Conservation (phyloP, 2,329 filamentous ascomycete species). For the Fusarium sp. region DNA sequence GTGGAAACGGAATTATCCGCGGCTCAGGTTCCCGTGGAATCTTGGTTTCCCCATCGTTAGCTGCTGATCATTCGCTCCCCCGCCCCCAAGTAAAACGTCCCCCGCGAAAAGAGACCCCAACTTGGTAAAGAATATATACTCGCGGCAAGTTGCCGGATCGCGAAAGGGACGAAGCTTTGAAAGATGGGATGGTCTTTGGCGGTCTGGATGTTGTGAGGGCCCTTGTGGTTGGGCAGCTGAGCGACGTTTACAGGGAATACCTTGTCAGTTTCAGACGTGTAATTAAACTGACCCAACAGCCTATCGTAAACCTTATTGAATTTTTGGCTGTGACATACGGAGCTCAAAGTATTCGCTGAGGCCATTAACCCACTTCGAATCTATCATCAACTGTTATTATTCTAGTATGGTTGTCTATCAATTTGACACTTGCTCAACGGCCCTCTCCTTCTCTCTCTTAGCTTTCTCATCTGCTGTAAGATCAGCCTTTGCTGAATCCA, state of each 20-base stretch:
- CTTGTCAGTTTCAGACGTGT: constrained; percentile 1
- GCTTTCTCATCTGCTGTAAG: constrained; percentile 68
- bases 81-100: constrained; percentile 27
- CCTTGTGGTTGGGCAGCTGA: neutral
- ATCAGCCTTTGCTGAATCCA: constrained; percentile 66
- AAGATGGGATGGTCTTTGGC: neutral
- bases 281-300: neutral
- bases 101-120: constrained; percentile 32
- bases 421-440: rapidly evolving
- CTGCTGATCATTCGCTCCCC: constrained; percentile 31
- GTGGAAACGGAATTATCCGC: constrained; percentile 22
- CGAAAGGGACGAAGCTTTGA: neutral
- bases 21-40: constrained; percentile 37
- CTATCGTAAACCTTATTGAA: neutral
- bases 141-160: constrained; percentile 18
- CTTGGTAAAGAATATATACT: neutral
- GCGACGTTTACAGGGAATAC: neutral
- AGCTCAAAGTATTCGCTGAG: neutral
- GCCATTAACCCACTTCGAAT: neutral
- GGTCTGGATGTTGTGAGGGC: constrained; percentile 3
- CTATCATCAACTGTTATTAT: neutral
- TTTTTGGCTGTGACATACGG: neutral
- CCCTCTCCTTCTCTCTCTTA: constrained; percentile 27
- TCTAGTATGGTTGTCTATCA: neutral
- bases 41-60: constrained; percentile 39